Evolutionary conservation across 768 basidiomycete genomes (phyloP).

Genomic region (Trametes cinnabarina): DNA sequence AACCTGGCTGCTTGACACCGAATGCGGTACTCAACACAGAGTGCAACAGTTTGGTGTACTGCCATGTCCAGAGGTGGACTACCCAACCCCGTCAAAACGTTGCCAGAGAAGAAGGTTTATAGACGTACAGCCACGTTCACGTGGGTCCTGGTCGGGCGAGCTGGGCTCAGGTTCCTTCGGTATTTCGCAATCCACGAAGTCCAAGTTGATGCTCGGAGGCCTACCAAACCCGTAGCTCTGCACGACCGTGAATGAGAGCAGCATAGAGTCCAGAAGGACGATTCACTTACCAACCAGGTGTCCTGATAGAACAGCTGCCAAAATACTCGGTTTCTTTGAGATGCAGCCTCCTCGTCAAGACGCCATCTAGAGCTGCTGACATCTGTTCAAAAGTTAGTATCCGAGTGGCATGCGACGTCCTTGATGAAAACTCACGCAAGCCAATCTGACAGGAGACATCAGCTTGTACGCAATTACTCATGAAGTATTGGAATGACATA

Average conservation of each 20-base stretch:
- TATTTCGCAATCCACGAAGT: conserved; percentile 56
- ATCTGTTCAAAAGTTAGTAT: conserved; percentile 38
- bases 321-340: conserved; percentile 55
- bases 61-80: conserved; percentile 59
- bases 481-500: conserved; percentile 33
- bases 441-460: conserved; percentile 42
- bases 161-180: conserved; percentile 44
- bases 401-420: not conserved
- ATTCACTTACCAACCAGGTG: conserved; percentile 50
- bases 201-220: conserved; percentile 51
- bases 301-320: conserved; percentile 70
- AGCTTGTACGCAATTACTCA: not conserved
- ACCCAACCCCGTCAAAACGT: no score
- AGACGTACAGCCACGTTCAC: conserved; percentile 43
- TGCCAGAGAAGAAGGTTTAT: not conserved
- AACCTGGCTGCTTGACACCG: conserved; percentile 38
- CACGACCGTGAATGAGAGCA: not conserved
- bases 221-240: conserved; percentile 65
- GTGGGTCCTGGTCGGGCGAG: conserved; percentile 33
- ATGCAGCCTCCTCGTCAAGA: conserved; percentile 42
- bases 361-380: conserved; percentile 61
- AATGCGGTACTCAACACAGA: conserved; percentile 50
- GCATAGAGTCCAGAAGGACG: not conserved
- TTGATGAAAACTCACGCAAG: conserved; percentile 37
- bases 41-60: conserved; percentile 53